phyloP scores from a whole-genome alignment of 768 basidiomycete genomes.

The Paxillus rubicundulus region DNA sequence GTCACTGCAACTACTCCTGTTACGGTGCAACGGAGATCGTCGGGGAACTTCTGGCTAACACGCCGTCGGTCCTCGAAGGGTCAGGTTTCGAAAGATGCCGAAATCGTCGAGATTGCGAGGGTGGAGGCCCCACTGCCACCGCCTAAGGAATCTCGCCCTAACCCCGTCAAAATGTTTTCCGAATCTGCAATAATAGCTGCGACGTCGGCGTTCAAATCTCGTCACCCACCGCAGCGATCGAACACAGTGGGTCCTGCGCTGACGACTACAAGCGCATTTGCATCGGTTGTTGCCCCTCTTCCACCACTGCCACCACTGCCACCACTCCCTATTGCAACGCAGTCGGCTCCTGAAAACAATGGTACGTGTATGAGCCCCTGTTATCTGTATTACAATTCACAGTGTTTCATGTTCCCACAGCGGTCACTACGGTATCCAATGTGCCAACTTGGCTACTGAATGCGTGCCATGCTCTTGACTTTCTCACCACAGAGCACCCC shows the following conservation, averaged over 20 bases:
- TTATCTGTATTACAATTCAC: neutral
- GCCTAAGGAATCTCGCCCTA: slow-evolving; percentile 33
- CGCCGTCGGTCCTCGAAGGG: slow-evolving; percentile 45
- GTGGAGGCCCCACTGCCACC: slow-evolving; percentile 18
- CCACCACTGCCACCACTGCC: slow-evolving; percentile 20
- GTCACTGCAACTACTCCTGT: slow-evolving; percentile 55
- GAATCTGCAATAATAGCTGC: slow-evolving; percentile 31
- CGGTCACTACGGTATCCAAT: slow-evolving; percentile 47
- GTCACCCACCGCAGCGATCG: slow-evolving; percentile 29
- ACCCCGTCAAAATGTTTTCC: slow-evolving; percentile 34
- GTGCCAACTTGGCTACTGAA: slow-evolving; percentile 77
- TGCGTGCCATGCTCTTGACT: slow-evolving; percentile 72
- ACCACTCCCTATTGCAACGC: slow-evolving; percentile 14
- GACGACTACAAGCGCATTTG: slow-evolving; percentile 8
- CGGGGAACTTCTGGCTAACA: slow-evolving; percentile 54
- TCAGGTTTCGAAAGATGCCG: slow-evolving; percentile 29
- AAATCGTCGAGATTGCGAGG: slow-evolving; percentile 32
- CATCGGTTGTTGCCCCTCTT: slow-evolving; percentile 1
- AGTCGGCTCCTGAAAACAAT: slow-evolving; percentile 13
- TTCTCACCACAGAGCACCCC: slow-evolving; percentile 72
- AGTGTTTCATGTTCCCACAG: slow-evolving; percentile 17
- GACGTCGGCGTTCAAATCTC: slow-evolving; percentile 26
- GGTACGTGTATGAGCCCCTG: slow-evolving; percentile 9
- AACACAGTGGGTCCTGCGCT: slow-evolving; percentile 28
- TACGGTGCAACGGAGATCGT: slow-evolving; percentile 49